Conservation (phyloP, 2,329 filamentous ascomycete species). For the Colletotrichum camelliae region DNA sequence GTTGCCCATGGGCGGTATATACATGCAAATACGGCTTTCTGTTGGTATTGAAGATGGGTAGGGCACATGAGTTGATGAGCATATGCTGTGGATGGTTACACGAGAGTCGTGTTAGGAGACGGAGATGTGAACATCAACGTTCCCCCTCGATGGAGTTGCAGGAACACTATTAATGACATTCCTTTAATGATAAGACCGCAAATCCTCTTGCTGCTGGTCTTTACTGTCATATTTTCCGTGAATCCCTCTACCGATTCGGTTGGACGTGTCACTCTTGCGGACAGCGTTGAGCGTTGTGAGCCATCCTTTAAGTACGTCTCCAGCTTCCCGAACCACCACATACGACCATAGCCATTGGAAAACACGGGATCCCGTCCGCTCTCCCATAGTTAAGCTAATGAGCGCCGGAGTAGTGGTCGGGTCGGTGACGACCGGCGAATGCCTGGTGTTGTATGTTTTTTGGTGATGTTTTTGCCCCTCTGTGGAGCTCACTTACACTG, state of each 20-base stretch:
- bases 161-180: neutral
- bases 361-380: slow-evolving; percentile 16
- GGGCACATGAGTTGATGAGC: neutral
- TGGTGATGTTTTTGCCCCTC: neutral
- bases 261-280: neutral
- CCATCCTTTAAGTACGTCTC: neutral
- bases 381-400: slow-evolving; percentile 5
- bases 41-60: neutral
- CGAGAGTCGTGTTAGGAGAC: neutral
- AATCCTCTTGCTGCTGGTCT: neutral
- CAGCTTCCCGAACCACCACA: neutral
- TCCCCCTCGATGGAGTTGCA: neutral
- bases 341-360: slow-evolving; percentile 12
- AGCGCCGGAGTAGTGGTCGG: slow-evolving; percentile 8
- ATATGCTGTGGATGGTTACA: neutral
- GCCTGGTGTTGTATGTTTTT: slow-evolving; percentile 13
- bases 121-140: neutral
- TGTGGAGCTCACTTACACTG: neutral
- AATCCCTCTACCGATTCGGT: neutral
- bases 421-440: slow-evolving; percentile 16
- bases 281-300: neutral
- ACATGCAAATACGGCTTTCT: neutral
- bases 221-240: neutral
- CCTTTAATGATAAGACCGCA: neutral
- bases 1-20: neutral